Evolutionary conservation across 768 basidiomycete species (phyloP).

Genomic region (Hortiboletus flavorubellus): DNA sequence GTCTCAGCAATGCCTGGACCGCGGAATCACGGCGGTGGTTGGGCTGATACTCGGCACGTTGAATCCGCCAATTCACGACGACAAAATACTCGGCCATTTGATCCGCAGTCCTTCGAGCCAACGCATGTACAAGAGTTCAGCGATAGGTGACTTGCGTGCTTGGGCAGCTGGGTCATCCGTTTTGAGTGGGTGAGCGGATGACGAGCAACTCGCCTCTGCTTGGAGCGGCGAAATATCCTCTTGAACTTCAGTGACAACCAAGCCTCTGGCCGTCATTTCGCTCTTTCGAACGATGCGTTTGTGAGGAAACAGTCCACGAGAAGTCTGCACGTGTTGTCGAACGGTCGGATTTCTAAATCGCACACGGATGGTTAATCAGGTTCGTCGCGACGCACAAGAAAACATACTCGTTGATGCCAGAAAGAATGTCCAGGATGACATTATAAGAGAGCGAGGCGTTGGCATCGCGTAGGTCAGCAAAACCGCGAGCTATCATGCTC

Average conservation of each 20-base stretch:
- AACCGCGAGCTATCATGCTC: constrained; percentile 87
- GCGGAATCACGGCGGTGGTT: neutral
- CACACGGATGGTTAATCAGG: constrained; percentile 4
- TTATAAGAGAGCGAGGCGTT: constrained; percentile 87
- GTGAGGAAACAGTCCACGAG: constrained; percentile 79
- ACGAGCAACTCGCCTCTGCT: constrained; percentile 30
- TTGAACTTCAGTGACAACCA: constrained; percentile 79
- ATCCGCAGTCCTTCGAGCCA: constrained; percentile 92
- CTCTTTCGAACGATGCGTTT: constrained; percentile 74
- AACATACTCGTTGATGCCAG: constrained; percentile 88
- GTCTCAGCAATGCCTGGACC: neutral
- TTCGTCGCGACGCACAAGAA: neutral
- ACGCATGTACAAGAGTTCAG: constrained; percentile 94
- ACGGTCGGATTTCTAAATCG: constrained; percentile 68
- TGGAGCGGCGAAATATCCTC: constrained; percentile 62
- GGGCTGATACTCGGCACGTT: neutral
- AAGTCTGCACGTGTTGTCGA: constrained; percentile 77
- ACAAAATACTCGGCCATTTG: constrained; percentile 80
- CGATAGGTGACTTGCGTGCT: constrained; percentile 79
- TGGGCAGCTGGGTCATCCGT: constrained; percentile 40
- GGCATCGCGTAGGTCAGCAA: constrained; percentile 76
- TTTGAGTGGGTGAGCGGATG: constrained; percentile 30
- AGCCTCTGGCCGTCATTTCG: constrained; percentile 80
- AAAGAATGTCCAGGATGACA: constrained; percentile 83
- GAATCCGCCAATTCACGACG: constrained; percentile 14